phyloP scores from a whole-genome alignment of 1,139 yeast species.

The Nakaseomyces glabratus region DNA sequence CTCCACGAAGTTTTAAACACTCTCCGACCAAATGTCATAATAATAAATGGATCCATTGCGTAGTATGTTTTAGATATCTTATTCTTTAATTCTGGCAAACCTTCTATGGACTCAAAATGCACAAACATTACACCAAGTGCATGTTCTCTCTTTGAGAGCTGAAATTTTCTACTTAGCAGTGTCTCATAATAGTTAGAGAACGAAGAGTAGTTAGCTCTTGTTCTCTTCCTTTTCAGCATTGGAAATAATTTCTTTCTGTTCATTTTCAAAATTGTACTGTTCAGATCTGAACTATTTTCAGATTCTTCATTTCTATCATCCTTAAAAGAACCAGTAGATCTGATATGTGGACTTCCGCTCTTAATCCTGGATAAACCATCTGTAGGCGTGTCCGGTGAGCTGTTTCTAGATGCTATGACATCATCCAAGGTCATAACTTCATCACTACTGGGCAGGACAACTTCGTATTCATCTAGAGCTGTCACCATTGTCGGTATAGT shows the following conservation, averaged over 20 bases:
- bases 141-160: slow-evolving; percentile 25
- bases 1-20: slow-evolving; percentile 82
- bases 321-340: slow-evolving; percentile 1
- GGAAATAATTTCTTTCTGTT: slow-evolving; percentile 1
- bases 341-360: background rate
- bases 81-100: slow-evolving; percentile 57
- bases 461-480: slow-evolving; percentile 24
- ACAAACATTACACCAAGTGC: slow-evolving; percentile 60
- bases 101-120: slow-evolving; percentile 65
- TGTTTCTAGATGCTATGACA: background rate
- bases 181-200: slow-evolving; percentile 9
- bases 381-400: background rate
- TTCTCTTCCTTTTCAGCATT: slow-evolving; percentile 8
- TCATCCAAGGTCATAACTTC: background rate
- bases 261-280: slow-evolving; percentile 10
- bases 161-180: slow-evolving; percentile 15
- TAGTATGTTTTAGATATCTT: slow-evolving; percentile 57
- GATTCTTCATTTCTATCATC: slow-evolving; percentile 1
- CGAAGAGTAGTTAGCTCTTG: slow-evolving; percentile 8
- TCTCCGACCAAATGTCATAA: slow-evolving; percentile 80
- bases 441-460: slow-evolving; percentile 8
- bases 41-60: slow-evolving; percentile 96
- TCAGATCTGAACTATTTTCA: slow-evolving; percentile 11
- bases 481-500: slow-evolving; percentile 17
- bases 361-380: background rate